Conservation (phyloP, 2,329 filamentous ascomycete species). For the Aspergillus novofumigatus region DNA sequence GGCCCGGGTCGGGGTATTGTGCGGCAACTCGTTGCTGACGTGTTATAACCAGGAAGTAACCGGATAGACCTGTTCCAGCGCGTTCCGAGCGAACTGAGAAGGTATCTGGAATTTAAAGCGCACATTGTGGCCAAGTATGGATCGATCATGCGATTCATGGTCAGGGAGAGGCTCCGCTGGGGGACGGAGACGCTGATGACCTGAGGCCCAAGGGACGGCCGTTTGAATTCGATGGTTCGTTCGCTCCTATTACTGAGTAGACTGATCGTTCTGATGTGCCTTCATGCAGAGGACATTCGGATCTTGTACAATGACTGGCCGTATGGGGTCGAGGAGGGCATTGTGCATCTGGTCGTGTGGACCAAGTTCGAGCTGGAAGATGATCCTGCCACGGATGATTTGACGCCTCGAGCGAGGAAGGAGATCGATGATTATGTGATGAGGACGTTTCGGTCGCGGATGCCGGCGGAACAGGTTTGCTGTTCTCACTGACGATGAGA, state of each 20-base stretch:
- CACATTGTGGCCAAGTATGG: conserved; percentile 64
- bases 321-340: conserved; percentile 73
- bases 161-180: conserved; percentile 70
- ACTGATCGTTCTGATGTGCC: conserved; percentile 12
- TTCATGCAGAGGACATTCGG: conserved; percentile 56
- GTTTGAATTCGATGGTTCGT: conserved; percentile 35
- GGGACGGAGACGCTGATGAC: conserved; percentile 36
- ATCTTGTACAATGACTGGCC: conserved; percentile 92
- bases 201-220: conserved; percentile 26
- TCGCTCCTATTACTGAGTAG: background rate
- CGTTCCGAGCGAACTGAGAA: conserved; percentile 69
- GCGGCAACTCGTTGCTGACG: background rate
- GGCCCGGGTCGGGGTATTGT: conserved; percentile 2
- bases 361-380: conserved; percentile 79
- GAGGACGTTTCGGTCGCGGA: conserved; percentile 56
- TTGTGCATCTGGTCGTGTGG: conserved; percentile 87
- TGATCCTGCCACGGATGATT: conserved; percentile 60
- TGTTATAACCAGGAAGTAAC: conserved; percentile 51
- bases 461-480: conserved; percentile 42
- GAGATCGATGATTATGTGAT: conserved; percentile 69
- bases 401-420: conserved; percentile 59
- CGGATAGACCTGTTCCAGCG: conserved; percentile 73
- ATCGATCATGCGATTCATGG: conserved; percentile 72
- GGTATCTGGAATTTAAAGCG: conserved; percentile 68
- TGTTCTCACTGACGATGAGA: background rate